A percentile compares a stretch with the other conserved stretches of the same genome.
Evolutionary conservation across 2,329 filamentous ascomycete genomes (phyloP).

Genomic region (Tolypocladium inflatum): DNA sequence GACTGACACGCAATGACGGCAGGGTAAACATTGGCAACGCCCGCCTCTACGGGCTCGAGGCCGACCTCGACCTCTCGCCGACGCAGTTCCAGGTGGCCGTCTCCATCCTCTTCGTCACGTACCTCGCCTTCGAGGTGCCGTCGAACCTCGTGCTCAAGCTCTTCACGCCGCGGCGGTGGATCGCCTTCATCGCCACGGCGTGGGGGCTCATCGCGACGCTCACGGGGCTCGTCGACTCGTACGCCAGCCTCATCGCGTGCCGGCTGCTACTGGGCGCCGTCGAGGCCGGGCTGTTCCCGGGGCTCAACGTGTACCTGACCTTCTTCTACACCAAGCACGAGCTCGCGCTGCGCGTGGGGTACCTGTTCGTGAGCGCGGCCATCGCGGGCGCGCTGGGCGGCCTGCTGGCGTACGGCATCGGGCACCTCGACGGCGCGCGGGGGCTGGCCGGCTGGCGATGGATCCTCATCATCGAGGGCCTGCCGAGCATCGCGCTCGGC

Average conservation of each 20-base stretch:
- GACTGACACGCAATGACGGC: neutral
- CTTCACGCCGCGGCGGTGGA: constrained; percentile 51
- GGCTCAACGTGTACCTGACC: constrained; percentile 59
- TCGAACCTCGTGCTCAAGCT: constrained; percentile 56
- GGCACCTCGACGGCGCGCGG: constrained; percentile 57
- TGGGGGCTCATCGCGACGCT: constrained; percentile 64
- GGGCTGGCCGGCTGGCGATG: constrained; percentile 63
- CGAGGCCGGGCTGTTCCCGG: constrained; percentile 63
- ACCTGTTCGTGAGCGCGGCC: constrained; percentile 62
- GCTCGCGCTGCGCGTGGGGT: constrained; percentile 62
- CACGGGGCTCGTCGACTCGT: constrained; percentile 58
- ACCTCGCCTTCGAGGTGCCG: constrained; percentile 51
- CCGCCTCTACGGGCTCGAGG: constrained; percentile 53
- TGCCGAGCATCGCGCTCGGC: constrained; percentile 30
- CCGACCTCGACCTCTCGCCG: constrained; percentile 49
- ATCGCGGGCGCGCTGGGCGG: constrained; percentile 65
- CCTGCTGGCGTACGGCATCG: constrained; percentile 63
- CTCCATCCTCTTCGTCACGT: constrained; percentile 60
- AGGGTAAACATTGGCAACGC: constrained; percentile 68
- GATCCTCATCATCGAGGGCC: constrained; percentile 51
- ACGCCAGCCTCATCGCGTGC: constrained; percentile 55
- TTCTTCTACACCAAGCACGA: constrained; percentile 70
- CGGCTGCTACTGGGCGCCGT: constrained; percentile 59
- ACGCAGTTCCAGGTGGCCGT: constrained; percentile 61
- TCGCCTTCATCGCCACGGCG: constrained; percentile 52